These are phyloP conservation scores for Nitzschia palea DNA, from an alignment of 108 stramenopile species.

Conservation along the genomic window DNA sequence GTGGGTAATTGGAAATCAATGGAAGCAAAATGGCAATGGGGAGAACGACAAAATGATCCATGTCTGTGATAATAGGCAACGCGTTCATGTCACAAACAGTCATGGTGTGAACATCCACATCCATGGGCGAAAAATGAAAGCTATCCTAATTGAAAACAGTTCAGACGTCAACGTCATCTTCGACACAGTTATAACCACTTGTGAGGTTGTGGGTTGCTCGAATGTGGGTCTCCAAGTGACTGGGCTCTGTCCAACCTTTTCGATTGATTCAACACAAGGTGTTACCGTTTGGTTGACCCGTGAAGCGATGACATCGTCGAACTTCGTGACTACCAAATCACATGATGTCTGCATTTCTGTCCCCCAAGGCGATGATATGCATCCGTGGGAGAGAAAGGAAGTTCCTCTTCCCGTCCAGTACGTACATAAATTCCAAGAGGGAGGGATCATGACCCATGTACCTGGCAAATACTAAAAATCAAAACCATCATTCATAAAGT, in stretches of 20 bases:
- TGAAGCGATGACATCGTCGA: slow-evolving; percentile 51
- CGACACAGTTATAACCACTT: slow-evolving; percentile 72
- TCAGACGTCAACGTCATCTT: slow-evolving; percentile 71
- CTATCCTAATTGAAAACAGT: slow-evolving; percentile 77
- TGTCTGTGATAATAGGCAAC: slow-evolving; percentile 18
- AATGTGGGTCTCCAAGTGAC: slow-evolving; percentile 72
- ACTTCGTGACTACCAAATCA: slow-evolving; percentile 80
- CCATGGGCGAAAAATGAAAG: slow-evolving; percentile 80
- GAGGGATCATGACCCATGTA: slow-evolving; percentile 11
- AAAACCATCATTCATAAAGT: not conserved
- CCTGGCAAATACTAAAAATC: slow-evolving; percentile 1
- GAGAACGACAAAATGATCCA: slow-evolving; percentile 18
- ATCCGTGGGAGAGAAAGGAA: slow-evolving; percentile 68
- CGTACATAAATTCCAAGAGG: slow-evolving; percentile 53
- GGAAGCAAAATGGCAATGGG: not conserved
- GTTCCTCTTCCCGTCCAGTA: slow-evolving; percentile 91
- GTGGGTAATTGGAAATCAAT: slow-evolving; percentile 17
- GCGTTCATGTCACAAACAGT: slow-evolving; percentile 45
- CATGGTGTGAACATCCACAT: slow-evolving; percentile 75
- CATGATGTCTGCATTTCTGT: slow-evolving; percentile 86
- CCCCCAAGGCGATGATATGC: slow-evolving; percentile 54
- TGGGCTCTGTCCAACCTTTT: slow-evolving; percentile 73
- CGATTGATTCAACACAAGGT: slow-evolving; percentile 92
- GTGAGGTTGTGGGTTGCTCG: slow-evolving; percentile 89
- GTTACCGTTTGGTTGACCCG: slow-evolving; percentile 70